Evolutionary conservation across 768 basidiomycete species (phyloP).

Genomic region (Dacryopinax spathularia): DNA sequence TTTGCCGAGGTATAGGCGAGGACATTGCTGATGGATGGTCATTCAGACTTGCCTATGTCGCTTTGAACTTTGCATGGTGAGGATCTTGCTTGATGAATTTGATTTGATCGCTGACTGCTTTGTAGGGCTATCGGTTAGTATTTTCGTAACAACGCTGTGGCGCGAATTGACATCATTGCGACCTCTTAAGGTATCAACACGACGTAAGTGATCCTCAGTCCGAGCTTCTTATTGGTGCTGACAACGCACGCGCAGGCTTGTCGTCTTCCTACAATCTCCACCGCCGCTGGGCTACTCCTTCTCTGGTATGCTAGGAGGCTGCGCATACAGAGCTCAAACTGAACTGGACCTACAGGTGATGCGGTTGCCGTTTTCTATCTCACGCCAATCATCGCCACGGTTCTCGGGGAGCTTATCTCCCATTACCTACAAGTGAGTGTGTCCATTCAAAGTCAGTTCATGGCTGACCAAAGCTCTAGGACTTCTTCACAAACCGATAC

Average conservation of each 20-base stretch:
- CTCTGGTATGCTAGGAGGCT: not conserved
- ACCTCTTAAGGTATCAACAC: not conserved
- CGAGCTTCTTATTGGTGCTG: not conserved
- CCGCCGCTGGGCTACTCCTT: constrained; percentile 40
- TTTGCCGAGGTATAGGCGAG: too few relatives aligned
- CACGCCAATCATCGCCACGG: not conserved
- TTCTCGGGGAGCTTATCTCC: not conserved
- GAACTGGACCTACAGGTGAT: too few relatives aligned
- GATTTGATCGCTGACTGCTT: too few relatives aligned
- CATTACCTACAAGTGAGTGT: constrained; percentile 32
- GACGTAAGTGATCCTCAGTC: not conserved
- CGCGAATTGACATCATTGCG: not conserved
- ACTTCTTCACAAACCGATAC: constrained; percentile 35
- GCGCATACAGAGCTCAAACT: not conserved
- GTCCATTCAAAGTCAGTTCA: constrained; percentile 34
- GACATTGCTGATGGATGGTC: too few relatives aligned
- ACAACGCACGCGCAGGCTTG: not conserved
- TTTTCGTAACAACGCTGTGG: too few relatives aligned
- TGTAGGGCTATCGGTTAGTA: too few relatives aligned
- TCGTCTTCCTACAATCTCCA: constrained; percentile 39
- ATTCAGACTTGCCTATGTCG: not conserved
- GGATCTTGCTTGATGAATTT: too few relatives aligned
- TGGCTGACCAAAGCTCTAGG: constrained; percentile 41
- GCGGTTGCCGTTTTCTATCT: not conserved
- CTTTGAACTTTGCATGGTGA: constrained; percentile 1